Percentiles rank a stretch among this genome's conserved stretches.
Conservation (phyloP, 1,284 basidiomycete genomes). For the Bondarzewia mesenterica region DNA sequence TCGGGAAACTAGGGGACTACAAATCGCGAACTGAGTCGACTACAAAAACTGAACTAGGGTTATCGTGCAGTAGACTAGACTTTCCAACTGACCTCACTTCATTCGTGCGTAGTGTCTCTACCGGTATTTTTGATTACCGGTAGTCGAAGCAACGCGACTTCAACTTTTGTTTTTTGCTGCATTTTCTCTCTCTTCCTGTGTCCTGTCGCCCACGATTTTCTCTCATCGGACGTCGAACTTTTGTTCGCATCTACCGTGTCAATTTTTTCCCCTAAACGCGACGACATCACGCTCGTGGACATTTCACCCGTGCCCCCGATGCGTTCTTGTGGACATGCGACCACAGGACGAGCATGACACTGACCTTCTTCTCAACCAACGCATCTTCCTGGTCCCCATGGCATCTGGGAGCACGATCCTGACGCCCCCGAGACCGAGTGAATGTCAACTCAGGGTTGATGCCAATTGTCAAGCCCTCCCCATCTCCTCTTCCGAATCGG, state of each 20-base stretch:
- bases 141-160: constrained; percentile 82
- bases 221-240: constrained; percentile 76
- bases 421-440: constrained; percentile 44
- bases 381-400: constrained; percentile 68
- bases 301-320: constrained; percentile 46
- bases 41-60: constrained; percentile 42
- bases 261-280: neutral
- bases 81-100: no score
- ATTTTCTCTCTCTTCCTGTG: constrained; percentile 1
- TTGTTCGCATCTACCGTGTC: constrained; percentile 4
- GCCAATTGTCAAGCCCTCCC: constrained; percentile 10
- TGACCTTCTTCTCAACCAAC: constrained; percentile 52
- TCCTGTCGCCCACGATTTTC: constrained; percentile 62
- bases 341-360: no score
- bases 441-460: no score
- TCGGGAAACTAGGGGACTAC: constrained; percentile 42
- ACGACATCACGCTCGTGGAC: constrained; percentile 36
- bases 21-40: no score
- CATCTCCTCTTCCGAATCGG: constrained; percentile 4
- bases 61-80: constrained; percentile 61
- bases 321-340: no score
- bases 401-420: constrained; percentile 63
- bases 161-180: constrained; percentile 15
- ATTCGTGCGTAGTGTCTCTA: no score
- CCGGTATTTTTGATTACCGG: no score